These are phyloP conservation scores for Mucor piriformis DNA, from an alignment of 371 early-diverging fungal genomes.

Conservation along the genomic window DNA sequence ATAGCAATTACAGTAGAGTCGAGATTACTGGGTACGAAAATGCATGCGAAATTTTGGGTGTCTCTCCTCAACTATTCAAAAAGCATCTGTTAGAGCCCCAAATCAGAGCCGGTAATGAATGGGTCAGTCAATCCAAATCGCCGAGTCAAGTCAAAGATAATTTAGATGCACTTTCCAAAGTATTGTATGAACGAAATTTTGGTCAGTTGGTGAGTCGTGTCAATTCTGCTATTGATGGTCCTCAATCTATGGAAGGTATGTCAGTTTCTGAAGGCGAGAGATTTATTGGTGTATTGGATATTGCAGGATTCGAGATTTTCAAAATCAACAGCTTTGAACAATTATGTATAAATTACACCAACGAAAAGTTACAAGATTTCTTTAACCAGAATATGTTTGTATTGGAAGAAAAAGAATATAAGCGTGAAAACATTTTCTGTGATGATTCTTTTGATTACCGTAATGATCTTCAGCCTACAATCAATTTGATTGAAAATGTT, in stretches of 20 bases:
- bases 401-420: constrained; percentile 98
- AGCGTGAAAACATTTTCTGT: constrained; percentile 84
- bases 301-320: constrained; percentile 99
- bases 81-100: constrained; percentile 88
- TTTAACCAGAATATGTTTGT: constrained; percentile 99
- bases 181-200: constrained; percentile 99
- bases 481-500: constrained; percentile 96
- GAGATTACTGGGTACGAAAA: constrained; percentile 79
- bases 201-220: constrained; percentile 87
- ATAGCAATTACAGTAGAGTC: constrained; percentile 72
- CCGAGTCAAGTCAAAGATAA: constrained; percentile 88
- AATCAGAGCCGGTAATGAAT: constrained; percentile 96
- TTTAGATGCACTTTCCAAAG: constrained; percentile 92
- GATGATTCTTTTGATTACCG: constrained; percentile 99
- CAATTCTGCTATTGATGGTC: constrained; percentile 85
- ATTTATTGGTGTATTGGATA: constrained; percentile 99
- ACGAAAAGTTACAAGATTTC: constrained; percentile 99
- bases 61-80: constrained; percentile 86
- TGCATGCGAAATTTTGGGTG: constrained; percentile 94
- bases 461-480: constrained; percentile 98
- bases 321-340: constrained; percentile 99
- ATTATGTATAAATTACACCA: constrained; percentile 99
- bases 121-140: constrained; percentile 92
- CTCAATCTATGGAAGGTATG: constrained; percentile 48
- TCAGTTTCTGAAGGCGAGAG: constrained; percentile 6